phyloP scores from a whole-genome alignment of 208 protist genomes.

The Sergeia podlipaevii region DNA sequence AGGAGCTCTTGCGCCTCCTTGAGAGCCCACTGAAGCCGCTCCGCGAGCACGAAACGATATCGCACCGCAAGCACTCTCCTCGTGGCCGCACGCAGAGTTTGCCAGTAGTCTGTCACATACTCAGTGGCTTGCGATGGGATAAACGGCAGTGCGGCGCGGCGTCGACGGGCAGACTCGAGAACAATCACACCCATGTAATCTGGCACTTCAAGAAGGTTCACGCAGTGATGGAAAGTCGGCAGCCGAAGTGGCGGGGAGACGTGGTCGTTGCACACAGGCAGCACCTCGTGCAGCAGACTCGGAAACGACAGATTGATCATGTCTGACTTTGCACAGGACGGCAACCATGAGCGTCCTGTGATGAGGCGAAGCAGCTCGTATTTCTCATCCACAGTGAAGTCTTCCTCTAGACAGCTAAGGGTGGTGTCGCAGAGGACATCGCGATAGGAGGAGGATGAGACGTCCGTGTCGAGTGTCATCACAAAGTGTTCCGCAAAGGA shows the following conservation, averaged over 20 bases:
- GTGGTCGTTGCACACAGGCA: conserved; percentile 1
- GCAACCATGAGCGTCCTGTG: conserved; percentile 28
- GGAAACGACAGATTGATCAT: conserved; percentile 14
- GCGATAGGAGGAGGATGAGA: conserved; percentile 9
- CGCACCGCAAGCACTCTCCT: no score
- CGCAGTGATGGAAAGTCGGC: not conserved
- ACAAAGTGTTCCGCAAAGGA: conserved; percentile 32
- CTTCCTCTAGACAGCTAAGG: conserved; percentile 30
- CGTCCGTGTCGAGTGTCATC: conserved; percentile 17
- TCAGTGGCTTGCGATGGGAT: no score
- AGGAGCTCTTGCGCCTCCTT: no score
- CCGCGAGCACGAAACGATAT: no score
- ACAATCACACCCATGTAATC: not conserved
- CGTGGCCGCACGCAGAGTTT: no score
- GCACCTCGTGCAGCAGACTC: conserved; percentile 1
- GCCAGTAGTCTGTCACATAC: no score
- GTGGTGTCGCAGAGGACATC: conserved; percentile 12
- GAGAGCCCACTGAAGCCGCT: no score
- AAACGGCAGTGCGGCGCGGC: not conserved
- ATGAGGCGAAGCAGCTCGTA: conserved; percentile 45
- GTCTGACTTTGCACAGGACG: conserved; percentile 14
- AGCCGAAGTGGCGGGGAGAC: not conserved
- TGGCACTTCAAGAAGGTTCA: not conserved
- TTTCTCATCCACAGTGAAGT: conserved; percentile 27
- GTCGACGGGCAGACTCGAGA: not conserved